Evolutionary conservation across 768 basidiomycete genomes (phyloP).

Genomic region (Mycena maculata): DNA sequence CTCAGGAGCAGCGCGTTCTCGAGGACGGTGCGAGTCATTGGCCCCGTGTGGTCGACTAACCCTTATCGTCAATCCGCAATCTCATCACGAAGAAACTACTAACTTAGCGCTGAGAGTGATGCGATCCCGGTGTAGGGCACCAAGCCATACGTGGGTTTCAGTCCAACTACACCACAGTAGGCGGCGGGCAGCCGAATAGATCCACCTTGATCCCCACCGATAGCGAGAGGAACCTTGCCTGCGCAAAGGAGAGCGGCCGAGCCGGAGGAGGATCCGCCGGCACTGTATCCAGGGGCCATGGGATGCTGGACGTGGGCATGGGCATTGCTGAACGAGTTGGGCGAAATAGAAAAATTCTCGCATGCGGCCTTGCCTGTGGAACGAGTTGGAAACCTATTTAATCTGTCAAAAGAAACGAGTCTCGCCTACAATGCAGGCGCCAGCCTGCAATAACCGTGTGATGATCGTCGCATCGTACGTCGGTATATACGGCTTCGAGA

Average conservation of each 20-base stretch:
- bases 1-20: constrained; percentile 55
- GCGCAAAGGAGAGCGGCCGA: constrained; percentile 47
- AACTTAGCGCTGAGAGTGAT: constrained; percentile 51
- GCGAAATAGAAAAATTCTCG: constrained; percentile 80
- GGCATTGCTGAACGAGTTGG: constrained; percentile 32
- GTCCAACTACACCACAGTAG: constrained; percentile 56
- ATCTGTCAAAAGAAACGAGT: too few species aligned
- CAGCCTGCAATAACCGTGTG: constrained; percentile 53
- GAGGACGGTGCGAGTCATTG: constrained; percentile 51
- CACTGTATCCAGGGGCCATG: constrained; percentile 47
- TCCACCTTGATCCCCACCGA: constrained; percentile 57
- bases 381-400: too few species aligned
- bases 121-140: constrained; percentile 62
- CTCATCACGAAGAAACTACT: too few species aligned
- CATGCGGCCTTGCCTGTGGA: constrained; percentile 84
- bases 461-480: constrained; percentile 75
- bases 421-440: constrained; percentile 67
- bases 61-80: too few species aligned
- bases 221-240: constrained; percentile 49
- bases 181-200: constrained; percentile 57
- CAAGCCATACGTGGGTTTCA: constrained; percentile 56
- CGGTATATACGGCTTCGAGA: constrained; percentile 59
- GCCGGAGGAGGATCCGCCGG: constrained; percentile 53
- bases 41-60: too few species aligned
- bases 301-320: constrained; percentile 47